Base-by-base conservation (phyloP, 2,329 filamentous ascomycete genomes). In the Apiospora koreana region DNA sequence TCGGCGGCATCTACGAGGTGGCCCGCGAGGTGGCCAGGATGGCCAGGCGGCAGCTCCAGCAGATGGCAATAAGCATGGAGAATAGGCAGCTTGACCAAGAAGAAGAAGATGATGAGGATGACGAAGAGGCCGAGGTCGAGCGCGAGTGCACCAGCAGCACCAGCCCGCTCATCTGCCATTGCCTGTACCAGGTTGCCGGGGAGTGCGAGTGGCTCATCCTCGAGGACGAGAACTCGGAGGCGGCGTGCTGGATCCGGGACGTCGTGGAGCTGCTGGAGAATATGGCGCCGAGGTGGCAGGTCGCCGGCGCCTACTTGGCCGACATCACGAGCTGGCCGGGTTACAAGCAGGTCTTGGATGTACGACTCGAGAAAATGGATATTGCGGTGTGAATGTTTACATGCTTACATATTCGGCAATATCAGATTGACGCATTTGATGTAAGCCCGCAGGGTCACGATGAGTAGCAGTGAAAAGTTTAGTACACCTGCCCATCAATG, bases 131-230 rank as follows among this genome's bases (percentile, higher is more conserved):
- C 7, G 23, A 16, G 25, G 43, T 9, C 21, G 23, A 70, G 65
- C 7, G 16, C 35, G 31, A 58, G 38, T 4, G 54, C 50, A 5
- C 31, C 14, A 23, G 68, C 12, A 68, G 41, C 16, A 12, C 65
- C 16, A 74, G 68, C 16, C 73, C 73, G 8, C 67, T 75, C 18
- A 7, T 74, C 28, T 74, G 73, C 38, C 68, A 73, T 31, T 72
- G 69, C 31, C 50, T 74, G n/a, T 73, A 72, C 35, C 65, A 68
- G 7, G 71, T 69, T 10, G 71, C 72, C 8, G 46, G 43, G 2
- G 71, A 75, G 45, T 69, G 70, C 65, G 74, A 75, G 65, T 73
- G 73, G 71, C 35, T 72, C 2, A 62, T 74, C 5, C 70, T 72
- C 23, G 74, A 74, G 48, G 67, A 73, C 18, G 71, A 74, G 35